These are phyloP conservation scores for Colletotrichum lini DNA, from an alignment of 2,329 filamentous ascomycete genomes.

Conservation along the genomic window DNA sequence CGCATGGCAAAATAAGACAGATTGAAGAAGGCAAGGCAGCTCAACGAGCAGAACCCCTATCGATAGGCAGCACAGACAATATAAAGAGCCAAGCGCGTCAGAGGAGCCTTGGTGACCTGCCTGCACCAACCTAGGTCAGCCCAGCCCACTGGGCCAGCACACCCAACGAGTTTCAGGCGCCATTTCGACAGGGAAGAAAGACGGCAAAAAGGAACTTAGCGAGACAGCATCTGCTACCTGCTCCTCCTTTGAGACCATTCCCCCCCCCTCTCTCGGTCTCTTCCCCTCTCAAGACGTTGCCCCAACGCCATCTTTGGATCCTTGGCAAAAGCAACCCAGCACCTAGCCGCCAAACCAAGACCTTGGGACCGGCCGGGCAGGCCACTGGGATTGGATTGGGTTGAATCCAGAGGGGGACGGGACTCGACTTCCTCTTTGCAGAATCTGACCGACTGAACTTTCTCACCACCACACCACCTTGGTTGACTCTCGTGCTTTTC, in stretches of 20 bases:
- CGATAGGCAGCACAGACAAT: conserved; percentile 25
- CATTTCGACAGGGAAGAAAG: conserved; percentile 34
- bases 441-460: conserved; percentile 38
- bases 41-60: conserved; percentile 4
- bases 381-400: conserved; percentile 23
- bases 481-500: conserved; percentile 14
- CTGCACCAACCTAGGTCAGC: conserved; percentile 9
- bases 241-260: conserved; percentile 32
- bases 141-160: conserved; percentile 35
- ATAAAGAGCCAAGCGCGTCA: background rate
- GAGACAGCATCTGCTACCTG: conserved; percentile 23
- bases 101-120: background rate
- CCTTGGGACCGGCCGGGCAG: conserved; percentile 22
- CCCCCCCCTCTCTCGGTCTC: background rate
- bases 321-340: conserved; percentile 35
- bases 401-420: conserved; percentile 3
- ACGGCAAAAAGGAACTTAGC: conserved; percentile 21
- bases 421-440: conserved; percentile 34
- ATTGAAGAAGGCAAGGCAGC: background rate
- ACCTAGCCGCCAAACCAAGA: conserved; percentile 34
- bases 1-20: conserved; percentile 6
- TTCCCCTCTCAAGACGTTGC: conserved; percentile 16
- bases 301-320: conserved; percentile 38
- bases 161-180: conserved; percentile 35
- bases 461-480: conserved; percentile 28